Conservation (phyloP, 2,329 filamentous ascomycete species). For the Ilyonectria sp. region DNA sequence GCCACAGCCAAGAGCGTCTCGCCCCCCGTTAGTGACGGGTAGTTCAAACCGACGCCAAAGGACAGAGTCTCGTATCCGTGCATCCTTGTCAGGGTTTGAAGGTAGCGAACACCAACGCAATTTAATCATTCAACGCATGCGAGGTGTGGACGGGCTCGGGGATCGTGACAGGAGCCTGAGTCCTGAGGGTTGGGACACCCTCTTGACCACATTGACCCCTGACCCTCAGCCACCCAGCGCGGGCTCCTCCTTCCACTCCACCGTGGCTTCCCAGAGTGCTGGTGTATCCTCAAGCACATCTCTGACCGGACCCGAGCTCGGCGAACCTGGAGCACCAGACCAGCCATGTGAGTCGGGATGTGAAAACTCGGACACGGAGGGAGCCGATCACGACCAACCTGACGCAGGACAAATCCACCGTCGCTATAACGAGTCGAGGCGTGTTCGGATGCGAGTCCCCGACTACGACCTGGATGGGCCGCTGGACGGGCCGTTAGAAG, state of each 20-base stretch:
- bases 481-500: neutral
- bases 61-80: neutral
- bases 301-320: slow-evolving; percentile 50
- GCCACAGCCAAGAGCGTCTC: slow-evolving; percentile 16
- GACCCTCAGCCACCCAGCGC: slow-evolving; percentile 86
- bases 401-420: slow-evolving; percentile 32
- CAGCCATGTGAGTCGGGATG: slow-evolving; percentile 67
- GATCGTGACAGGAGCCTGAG: slow-evolving; percentile 89
- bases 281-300: slow-evolving; percentile 62
- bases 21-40: slow-evolving; percentile 11
- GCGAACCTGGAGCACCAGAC: slow-evolving; percentile 55
- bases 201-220: slow-evolving; percentile 84
- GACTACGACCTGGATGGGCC: slow-evolving; percentile 35
- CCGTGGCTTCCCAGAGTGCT: slow-evolving; percentile 59
- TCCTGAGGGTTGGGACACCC: slow-evolving; percentile 84
- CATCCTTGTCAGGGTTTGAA: neutral
- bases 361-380: slow-evolving; percentile 70
- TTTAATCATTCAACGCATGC: slow-evolving; percentile 23
- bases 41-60: slow-evolving; percentile 18
- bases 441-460: slow-evolving; percentile 38
- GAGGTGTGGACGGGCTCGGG: slow-evolving; percentile 79
- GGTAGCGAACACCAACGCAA: slow-evolving; percentile 19
- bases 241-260: slow-evolving; percentile 86
- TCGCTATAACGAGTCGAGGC: slow-evolving; percentile 34
- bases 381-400: slow-evolving; percentile 60